A percentile compares a stretch with the other conserved stretches of the same genome.
Evolutionary conservation across 2,329 filamentous ascomycete genomes (phyloP).

Genomic region (Polychaeton citri): DNA sequence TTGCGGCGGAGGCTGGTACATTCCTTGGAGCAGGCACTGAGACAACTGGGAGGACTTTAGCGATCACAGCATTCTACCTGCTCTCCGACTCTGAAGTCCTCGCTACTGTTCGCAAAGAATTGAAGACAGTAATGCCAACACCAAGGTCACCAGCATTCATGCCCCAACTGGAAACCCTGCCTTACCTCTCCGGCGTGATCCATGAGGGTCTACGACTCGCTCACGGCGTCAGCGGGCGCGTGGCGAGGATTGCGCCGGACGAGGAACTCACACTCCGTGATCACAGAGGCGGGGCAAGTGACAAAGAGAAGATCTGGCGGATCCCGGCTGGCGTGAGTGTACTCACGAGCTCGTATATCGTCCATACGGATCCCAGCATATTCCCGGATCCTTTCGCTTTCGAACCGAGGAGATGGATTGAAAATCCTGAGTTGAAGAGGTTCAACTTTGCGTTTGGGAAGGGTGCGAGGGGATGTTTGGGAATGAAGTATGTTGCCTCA

Average conservation of each 20-base stretch:
- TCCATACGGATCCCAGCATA: conserved; percentile 12
- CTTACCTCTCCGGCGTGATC: conserved; percentile 7
- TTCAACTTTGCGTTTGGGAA: not conserved
- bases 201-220: conserved; percentile 12
- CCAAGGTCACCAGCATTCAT: conserved; percentile 4
- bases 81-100: conserved; percentile 22
- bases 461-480: not conserved
- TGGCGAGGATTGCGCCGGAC: conserved; percentile 11
- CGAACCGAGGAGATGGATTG: conserved; percentile 10
- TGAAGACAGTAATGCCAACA: conserved; percentile 13
- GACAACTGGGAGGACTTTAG: conserved; percentile 30
- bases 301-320: conserved; percentile 4
- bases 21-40: conserved; percentile 35
- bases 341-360: conserved; percentile 8
- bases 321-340: conserved; percentile 10
- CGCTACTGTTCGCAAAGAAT: conserved; percentile 24
- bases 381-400: conserved; percentile 10
- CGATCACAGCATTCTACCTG: conserved; percentile 29
- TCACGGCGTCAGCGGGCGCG: conserved; percentile 9
- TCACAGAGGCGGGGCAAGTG: not conserved
- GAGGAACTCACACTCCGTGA: conserved; percentile 5
- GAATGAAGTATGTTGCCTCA: not conserved
- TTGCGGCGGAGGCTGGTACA: conserved; percentile 29
- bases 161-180: conserved; percentile 4
- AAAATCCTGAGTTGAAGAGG: not conserved